Base-by-base conservation (phyloP, 306 rosid genomes). In the Cicer arietinum region DNA sequence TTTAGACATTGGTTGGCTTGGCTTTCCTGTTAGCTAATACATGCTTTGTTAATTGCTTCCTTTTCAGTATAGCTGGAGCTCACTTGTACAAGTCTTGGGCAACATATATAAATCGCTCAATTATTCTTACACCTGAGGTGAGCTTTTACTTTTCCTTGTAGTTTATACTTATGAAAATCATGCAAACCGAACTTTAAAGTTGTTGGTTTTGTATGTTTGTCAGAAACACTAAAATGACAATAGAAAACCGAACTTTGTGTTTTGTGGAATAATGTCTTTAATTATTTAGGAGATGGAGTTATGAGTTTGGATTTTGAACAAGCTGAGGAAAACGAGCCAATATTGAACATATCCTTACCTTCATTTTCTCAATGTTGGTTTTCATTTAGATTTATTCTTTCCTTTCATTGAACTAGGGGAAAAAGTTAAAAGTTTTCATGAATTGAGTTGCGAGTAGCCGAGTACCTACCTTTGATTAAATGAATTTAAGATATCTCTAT, bases 51-150 rank as follows among this genome's bases (percentile, higher is more conserved):
- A 52, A 8, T 74, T 81, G 11, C 22, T 45, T 66, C 45, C 52
- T 83, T 80, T 81, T 77, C 90, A 94, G 97, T 79, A 96, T 97
- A 43, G 92, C 91, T 70, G 99, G 99, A 80, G 97, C 99, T 85
- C 95, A 92, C 84, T 83, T 94, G 74, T 94, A 92, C 83, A 94
- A 82, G 83, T 94, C 96, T 30, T 94, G 96, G 99, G 90, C 88
- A 43, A 89, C 87, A 1, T 89, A 82, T 82, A 89, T 94, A 68
- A 94, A 94, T 71, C 96, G 93, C 42, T 92, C 99, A 44, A 90
- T 94, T 58, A 85, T 94, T 84, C 92, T 94, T 73, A 94, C 93
- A 8, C 97, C 99, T 0, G 99, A 94, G 99, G 96, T 94, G 73
- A 59, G 18, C 42, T 62, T 8, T 69, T 51, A 42, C 69, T 76